These are phyloP conservation scores for Brettanomyces anomalus DNA, from an alignment of 805 yeast genomes.

Conservation along the genomic window DNA sequence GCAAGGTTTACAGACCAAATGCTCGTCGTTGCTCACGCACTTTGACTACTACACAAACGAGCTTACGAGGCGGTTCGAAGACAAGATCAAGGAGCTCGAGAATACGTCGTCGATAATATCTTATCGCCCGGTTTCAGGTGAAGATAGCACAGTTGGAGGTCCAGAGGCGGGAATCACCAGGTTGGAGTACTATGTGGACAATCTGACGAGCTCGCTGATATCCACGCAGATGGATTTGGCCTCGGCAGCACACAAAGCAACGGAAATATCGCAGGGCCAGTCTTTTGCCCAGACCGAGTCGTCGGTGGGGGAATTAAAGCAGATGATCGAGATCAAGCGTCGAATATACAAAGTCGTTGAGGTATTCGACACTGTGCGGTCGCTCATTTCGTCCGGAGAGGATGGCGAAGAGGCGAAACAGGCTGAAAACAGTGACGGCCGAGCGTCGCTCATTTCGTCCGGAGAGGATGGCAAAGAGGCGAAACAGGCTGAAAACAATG, in stretches of 20 bases:
- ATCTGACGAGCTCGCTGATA: slow-evolving; percentile 48
- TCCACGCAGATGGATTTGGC: slow-evolving; percentile 43
- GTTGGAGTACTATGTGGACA: slow-evolving; percentile 57
- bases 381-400: slow-evolving; percentile 25
- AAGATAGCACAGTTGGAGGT: neutral
- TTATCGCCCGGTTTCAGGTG: slow-evolving; percentile 20
- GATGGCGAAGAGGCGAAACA: slow-evolving; percentile 1
- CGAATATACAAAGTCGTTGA: slow-evolving; percentile 38
- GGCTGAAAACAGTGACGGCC: neutral
- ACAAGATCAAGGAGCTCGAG: slow-evolving; percentile 39
- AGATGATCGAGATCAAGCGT: slow-evolving; percentile 34
- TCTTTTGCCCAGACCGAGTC: slow-evolving; percentile 5
- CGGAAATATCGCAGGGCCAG: slow-evolving; percentile 4
- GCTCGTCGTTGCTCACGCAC: slow-evolving; percentile 45
- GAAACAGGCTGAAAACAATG: neutral
- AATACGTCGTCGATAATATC: slow-evolving; percentile 43
- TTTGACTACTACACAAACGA: slow-evolving; percentile 57
- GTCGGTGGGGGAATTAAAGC: slow-evolving; percentile 30
- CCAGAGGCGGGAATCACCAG: slow-evolving; percentile 36
- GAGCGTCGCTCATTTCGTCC: slow-evolving; percentile 30
- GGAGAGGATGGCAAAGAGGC: slow-evolving; percentile 3
- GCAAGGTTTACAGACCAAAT: slow-evolving; percentile 35
- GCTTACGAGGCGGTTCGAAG: slow-evolving; percentile 43
- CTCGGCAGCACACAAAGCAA: slow-evolving; percentile 21
- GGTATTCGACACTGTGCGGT: slow-evolving; percentile 35